These are phyloP conservation scores for Picea abies DNA, from an alignment of 83 land plant species.

Conservation along the genomic window DNA sequence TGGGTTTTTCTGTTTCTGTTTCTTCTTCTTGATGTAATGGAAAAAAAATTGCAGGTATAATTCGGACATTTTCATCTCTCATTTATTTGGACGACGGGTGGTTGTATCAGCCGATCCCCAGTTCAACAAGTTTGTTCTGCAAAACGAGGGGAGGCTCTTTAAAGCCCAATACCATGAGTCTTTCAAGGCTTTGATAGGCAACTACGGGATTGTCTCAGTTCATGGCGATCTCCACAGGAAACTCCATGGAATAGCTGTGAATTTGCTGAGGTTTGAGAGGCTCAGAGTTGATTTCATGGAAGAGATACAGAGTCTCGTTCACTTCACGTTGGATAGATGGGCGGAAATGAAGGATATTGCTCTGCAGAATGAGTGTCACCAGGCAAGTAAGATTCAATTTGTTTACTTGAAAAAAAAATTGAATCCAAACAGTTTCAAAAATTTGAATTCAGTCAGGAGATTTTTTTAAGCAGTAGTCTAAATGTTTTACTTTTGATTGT, in stretches of 20 bases:
- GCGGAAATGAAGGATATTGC: too few relatives aligned
- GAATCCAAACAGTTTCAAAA: too few relatives aligned
- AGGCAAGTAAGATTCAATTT: not conserved
- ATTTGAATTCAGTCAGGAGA: too few relatives aligned
- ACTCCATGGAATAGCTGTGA: too few relatives aligned
- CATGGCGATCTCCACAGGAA: slow-evolving; percentile 20
- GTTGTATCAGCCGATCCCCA: slow-evolving; percentile 55
- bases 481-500: too few relatives aligned
- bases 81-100: slow-evolving; percentile 40
- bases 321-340: not conserved
- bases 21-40: not conserved
- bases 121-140: slow-evolving; percentile 48
- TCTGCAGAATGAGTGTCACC: too few relatives aligned
- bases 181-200: slow-evolving; percentile 1
- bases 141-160: slow-evolving; percentile 58
- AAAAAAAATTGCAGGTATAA: slow-evolving; percentile 33
- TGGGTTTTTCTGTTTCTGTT: too few relatives aligned
- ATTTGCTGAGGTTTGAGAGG: too few relatives aligned
- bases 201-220: not conserved
- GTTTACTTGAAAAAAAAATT: too few relatives aligned
- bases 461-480: too few relatives aligned
- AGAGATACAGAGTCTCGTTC: not conserved
- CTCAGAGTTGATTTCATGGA: too few relatives aligned
- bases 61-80: slow-evolving; percentile 34
- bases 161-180: slow-evolving; percentile 47